Percentiles rank a stretch among this genome's conserved stretches.
Evolutionary conservation across 2,329 filamentous ascomycete species (phyloP).

Genomic region (Fusarium sp.): DNA sequence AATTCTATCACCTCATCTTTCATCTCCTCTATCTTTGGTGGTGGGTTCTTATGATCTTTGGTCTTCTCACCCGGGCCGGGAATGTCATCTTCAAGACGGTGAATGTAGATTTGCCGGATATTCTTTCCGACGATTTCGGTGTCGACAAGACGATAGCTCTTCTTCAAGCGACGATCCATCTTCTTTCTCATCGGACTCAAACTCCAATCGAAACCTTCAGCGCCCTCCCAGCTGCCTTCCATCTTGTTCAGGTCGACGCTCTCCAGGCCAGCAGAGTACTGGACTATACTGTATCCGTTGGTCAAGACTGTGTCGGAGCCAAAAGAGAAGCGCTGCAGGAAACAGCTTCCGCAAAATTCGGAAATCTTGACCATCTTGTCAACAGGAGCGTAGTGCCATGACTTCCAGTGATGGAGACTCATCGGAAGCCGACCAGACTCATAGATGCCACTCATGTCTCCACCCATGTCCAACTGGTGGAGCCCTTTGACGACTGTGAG

Average conservation of each 20-base stretch:
- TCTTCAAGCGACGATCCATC: slow-evolving; percentile 59
- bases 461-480: slow-evolving; percentile 69
- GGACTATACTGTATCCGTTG: slow-evolving; percentile 70
- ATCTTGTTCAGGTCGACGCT: slow-evolving; percentile 60
- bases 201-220: slow-evolving; percentile 64
- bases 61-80: slow-evolving; percentile 54
- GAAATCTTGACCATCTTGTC: slow-evolving; percentile 63
- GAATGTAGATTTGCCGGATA: slow-evolving; percentile 69
- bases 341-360: slow-evolving; percentile 69
- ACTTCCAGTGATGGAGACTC: slow-evolving; percentile 74
- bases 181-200: slow-evolving; percentile 64
- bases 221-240: slow-evolving; percentile 68
- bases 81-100: slow-evolving; percentile 55
- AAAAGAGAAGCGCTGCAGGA: slow-evolving; percentile 68
- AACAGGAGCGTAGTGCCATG: slow-evolving; percentile 67
- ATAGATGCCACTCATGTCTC: slow-evolving; percentile 70
- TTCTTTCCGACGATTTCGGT: slow-evolving; percentile 58
- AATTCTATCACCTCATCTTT: slow-evolving; percentile 64
- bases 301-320: slow-evolving; percentile 63
- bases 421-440: slow-evolving; percentile 68
- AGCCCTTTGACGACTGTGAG: slow-evolving; percentile 69
- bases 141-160: slow-evolving; percentile 64
- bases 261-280: slow-evolving; percentile 59
- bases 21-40: slow-evolving; percentile 37
- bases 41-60: slow-evolving; percentile 9